These are phyloP conservation scores for Gautieria morchelliformis DNA, from an alignment of 768 basidiomycete species.

Conservation along the genomic window DNA sequence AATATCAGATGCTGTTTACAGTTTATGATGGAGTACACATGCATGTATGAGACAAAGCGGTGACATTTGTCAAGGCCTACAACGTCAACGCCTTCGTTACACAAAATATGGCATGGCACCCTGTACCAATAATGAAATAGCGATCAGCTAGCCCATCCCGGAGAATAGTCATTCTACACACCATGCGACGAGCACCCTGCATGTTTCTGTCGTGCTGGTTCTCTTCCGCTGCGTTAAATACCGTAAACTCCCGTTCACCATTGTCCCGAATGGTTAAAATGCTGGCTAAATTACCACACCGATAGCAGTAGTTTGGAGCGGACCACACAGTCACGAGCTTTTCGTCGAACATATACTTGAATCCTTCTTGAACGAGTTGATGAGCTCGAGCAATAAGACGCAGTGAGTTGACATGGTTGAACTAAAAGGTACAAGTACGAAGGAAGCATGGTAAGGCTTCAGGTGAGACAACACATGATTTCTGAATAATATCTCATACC, in stretches of 20 bases:
- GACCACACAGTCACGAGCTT: constrained; percentile 90
- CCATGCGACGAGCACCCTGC: constrained; percentile 59
- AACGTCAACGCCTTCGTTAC: constrained; percentile 14
- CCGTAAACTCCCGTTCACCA: constrained; percentile 61
- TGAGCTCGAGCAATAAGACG: constrained; percentile 89
- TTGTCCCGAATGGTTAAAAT: constrained; percentile 77
- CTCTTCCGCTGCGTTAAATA: constrained; percentile 82
- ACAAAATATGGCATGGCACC: constrained; percentile 49
- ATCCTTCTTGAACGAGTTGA: constrained; percentile 93
- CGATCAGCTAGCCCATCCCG: background rate
- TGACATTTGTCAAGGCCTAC: background rate
- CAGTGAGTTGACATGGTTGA: constrained; percentile 87
- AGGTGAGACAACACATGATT: background rate
- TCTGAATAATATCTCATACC: constrained; percentile 29
- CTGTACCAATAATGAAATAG: constrained; percentile 22
- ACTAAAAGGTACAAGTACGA: constrained; percentile 32
- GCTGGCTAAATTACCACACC: constrained; percentile 85
- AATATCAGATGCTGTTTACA: no score
- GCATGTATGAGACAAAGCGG: background rate
- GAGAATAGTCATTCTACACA: constrained; percentile 25
- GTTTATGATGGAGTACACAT: background rate
- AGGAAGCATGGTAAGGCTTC: background rate
- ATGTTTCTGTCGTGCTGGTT: constrained; percentile 79
- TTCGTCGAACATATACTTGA: constrained; percentile 94
- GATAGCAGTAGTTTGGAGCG: constrained; percentile 80